These are phyloP conservation scores for Phyllachora maydis DNA, from an alignment of 2,329 filamentous ascomycete genomes.

Conservation along the genomic window DNA sequence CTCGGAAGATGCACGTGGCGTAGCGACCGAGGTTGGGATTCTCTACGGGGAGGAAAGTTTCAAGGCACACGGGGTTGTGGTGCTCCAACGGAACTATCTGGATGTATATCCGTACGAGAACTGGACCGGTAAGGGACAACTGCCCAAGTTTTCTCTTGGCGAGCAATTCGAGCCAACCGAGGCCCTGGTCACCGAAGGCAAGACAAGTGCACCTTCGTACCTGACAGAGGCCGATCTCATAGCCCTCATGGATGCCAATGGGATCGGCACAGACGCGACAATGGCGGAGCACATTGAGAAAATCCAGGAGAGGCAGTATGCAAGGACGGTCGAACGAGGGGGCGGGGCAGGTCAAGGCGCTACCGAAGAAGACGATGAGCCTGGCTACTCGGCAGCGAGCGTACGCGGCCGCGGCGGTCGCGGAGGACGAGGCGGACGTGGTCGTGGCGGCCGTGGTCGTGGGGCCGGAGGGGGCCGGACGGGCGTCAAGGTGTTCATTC, in stretches of 20 bases:
- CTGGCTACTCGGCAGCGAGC: slow-evolving; percentile 15
- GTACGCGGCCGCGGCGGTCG: slow-evolving; percentile 22
- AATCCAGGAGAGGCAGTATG: slow-evolving; percentile 81
- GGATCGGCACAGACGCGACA: slow-evolving; percentile 93
- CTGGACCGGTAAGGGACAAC: slow-evolving; percentile 71
- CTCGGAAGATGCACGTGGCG: slow-evolving; percentile 78
- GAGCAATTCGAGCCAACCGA: slow-evolving; percentile 78
- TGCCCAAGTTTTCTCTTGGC: slow-evolving; percentile 60
- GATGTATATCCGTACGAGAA: slow-evolving; percentile 94
- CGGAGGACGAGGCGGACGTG: slow-evolving; percentile 18
- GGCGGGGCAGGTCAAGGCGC: slow-evolving; percentile 1
- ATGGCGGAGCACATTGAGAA: slow-evolving; percentile 98
- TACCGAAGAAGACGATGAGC: slow-evolving; percentile 16
- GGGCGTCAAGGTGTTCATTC: slow-evolving; percentile 66
- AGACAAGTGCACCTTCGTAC: slow-evolving; percentile 67
- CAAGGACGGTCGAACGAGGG: slow-evolving; percentile 35
- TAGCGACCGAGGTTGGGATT: slow-evolving; percentile 69
- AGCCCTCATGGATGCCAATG: slow-evolving; percentile 93
- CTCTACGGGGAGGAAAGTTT: slow-evolving; percentile 70
- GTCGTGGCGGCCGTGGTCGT: slow-evolving; percentile 17
- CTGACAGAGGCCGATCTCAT: slow-evolving; percentile 92
- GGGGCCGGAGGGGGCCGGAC: slow-evolving; percentile 18
- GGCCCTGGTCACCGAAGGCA: slow-evolving; percentile 76
- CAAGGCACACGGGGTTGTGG: slow-evolving; percentile 61
- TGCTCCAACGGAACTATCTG: slow-evolving; percentile 78